These are phyloP conservation scores for Colletotrichum agaves DNA, from an alignment of 2,329 filamentous ascomycete genomes.

Conservation along the genomic window DNA sequence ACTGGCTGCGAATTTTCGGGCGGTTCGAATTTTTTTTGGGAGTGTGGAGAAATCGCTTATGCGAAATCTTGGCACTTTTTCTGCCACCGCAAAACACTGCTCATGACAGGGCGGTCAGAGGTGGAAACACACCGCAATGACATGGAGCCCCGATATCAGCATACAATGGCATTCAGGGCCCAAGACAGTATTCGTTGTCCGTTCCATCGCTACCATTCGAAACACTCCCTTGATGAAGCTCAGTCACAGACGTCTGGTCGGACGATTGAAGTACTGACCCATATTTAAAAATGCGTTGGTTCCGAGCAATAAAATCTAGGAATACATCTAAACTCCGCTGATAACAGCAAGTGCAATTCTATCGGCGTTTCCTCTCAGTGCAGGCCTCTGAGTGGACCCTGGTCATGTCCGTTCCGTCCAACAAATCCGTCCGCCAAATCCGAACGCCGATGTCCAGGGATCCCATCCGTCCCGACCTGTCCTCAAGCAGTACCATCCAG, in stretches of 20 bases:
- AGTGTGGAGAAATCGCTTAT: slow-evolving; percentile 39
- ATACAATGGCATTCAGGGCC: slow-evolving; percentile 4
- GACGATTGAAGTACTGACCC: background rate
- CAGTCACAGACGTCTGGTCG: background rate
- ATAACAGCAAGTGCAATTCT: slow-evolving; percentile 16
- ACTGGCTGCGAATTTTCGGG: slow-evolving; percentile 38
- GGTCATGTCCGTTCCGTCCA: slow-evolving; percentile 25
- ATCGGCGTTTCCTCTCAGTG: slow-evolving; percentile 17
- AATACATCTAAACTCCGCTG: slow-evolving; percentile 25
- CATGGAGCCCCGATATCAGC: slow-evolving; percentile 23
- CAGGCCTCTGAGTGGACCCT: slow-evolving; percentile 15
- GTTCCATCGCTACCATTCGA: background rate
- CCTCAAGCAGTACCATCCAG: slow-evolving; percentile 17
- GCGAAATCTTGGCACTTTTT: slow-evolving; percentile 39
- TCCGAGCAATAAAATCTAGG: slow-evolving; percentile 17
- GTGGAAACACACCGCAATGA: slow-evolving; percentile 16
- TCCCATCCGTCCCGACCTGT: slow-evolving; percentile 25
- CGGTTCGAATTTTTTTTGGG: slow-evolving; percentile 39
- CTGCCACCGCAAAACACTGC: slow-evolving; percentile 9
- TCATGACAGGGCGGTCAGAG: slow-evolving; percentile 20
- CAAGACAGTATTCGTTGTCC: background rate
- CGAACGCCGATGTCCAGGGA: slow-evolving; percentile 30
- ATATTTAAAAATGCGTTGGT: slow-evolving; percentile 19
- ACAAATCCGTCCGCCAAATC: slow-evolving; percentile 28
- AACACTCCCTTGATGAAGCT: background rate